Base-by-base conservation (phyloP, 345 rosid genomes). In the Lepidium sativum region DNA sequence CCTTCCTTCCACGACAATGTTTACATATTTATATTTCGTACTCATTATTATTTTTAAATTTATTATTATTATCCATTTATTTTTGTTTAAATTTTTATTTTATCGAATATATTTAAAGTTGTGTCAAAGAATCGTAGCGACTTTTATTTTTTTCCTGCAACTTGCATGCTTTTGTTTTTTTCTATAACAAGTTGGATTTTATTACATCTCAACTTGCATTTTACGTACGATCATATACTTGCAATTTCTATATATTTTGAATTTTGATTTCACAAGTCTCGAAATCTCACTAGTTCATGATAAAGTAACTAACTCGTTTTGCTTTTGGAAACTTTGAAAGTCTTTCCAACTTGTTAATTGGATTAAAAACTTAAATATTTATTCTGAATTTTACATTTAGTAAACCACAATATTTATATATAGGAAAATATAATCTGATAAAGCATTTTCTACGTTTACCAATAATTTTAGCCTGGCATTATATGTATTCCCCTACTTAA, bases 121-220 rank as follows among this genome's bases (percentile, higher is more conserved):
- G 56, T 59, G 44, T 52, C 16, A 73, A 72, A 73, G 58, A 60
- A 60, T 29, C 13, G 64, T 61, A 60, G 54, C 69, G 7, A 53
- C 39, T 45, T 73, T 73, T 34, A 8, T n/a, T 41, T 54, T 41
- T 51, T 65, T 43, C 7, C 49, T 67, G 64, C 78, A 67, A 52
- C 73, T 60, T 74, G 72, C 64, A 52, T 70, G 56, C 73, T 62
- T 71, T 60, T 27, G 31, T 65, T 71, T 53, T 73, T 71, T 69
- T 60, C 60, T 62, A 61, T 35, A 52, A 20, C 81, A 74, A 78
- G 74, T 78, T 78, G 81, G 67, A 1, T 65, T 70, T 74, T 38
- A 49, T 74, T 56, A 70, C 75, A 57, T 43, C 54, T 11, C 79
- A 78, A 74, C 64, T 78, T 70, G 81, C 76, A 53, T 56, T 73